phyloP scores from a whole-genome alignment of 495 filamentous ascomycete species.

The Penicillium bialowiezense region DNA sequence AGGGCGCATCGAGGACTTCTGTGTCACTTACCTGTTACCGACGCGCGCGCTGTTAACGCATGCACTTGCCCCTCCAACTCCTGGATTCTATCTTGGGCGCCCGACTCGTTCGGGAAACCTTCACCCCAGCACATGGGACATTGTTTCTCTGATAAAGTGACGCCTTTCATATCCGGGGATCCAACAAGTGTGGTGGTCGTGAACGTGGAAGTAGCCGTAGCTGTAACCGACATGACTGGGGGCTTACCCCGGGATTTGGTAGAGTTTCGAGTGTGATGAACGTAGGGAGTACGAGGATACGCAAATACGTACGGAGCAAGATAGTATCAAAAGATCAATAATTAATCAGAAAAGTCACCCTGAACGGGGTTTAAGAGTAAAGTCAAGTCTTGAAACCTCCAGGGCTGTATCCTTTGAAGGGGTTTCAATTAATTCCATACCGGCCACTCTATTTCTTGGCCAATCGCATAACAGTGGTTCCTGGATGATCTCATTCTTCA shows the following conservation, averaged over 20 bases:
- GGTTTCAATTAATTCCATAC: constrained; percentile 9
- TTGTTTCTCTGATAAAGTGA: constrained; percentile 27
- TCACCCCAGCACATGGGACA: constrained; percentile 52
- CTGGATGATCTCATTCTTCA: constrained; percentile 3
- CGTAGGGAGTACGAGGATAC: neutral
- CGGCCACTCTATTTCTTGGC: constrained; percentile 9
- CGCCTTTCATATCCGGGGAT: constrained; percentile 30
- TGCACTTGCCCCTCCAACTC: constrained; percentile 80
- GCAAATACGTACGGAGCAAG: too few species aligned
- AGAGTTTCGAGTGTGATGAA: neutral
- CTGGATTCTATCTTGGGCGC: constrained; percentile 66
- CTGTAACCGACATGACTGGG: constrained; percentile 33
- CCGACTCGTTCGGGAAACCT: constrained; percentile 26
- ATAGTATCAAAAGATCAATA: too few species aligned
- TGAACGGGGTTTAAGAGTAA: too few species aligned
- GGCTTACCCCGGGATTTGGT: constrained; percentile 18
- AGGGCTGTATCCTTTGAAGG: constrained; percentile 2
- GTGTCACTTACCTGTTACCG: constrained; percentile 64
- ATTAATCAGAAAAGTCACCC: too few species aligned
- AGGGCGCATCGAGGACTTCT: constrained; percentile 5
- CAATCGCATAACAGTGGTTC: constrained; percentile 1
- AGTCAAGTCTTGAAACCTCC: neutral
- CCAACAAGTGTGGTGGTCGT: constrained; percentile 37
- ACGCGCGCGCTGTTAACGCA: constrained; percentile 71
- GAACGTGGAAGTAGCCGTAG: constrained; percentile 32